Percentiles rank a stretch among this genome's conserved stretches.
phyloP scores from a whole-genome alignment of 306 rosid species.

The Cicer arietinum region DNA sequence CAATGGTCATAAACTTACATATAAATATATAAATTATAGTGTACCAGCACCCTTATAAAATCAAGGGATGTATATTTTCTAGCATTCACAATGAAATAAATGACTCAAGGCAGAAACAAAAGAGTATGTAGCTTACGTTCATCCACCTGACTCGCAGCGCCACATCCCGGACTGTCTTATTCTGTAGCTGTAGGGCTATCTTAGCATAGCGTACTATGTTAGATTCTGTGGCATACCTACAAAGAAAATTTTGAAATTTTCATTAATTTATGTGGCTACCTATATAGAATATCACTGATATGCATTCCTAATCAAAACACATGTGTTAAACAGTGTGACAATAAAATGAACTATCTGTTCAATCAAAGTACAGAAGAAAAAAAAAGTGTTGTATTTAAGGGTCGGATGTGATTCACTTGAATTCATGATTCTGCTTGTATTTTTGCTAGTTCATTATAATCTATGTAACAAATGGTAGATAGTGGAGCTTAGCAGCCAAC shows the following conservation, averaged over 20 bases:
- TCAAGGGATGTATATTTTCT: neutral
- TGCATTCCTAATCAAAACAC: slow-evolving; percentile 27
- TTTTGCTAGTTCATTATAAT: slow-evolving; percentile 14
- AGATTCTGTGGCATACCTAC: slow-evolving; percentile 66
- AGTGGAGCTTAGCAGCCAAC: neutral
- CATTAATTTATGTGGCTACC: slow-evolving; percentile 30
- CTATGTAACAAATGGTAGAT: neutral
- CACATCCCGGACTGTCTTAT: slow-evolving; percentile 89
- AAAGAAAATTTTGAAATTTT: slow-evolving; percentile 32
- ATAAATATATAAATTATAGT: neutral
- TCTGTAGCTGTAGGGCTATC: slow-evolving; percentile 82
- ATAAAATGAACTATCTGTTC: neutral
- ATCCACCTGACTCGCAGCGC: slow-evolving; percentile 98
- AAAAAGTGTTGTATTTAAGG: slow-evolving; percentile 14
- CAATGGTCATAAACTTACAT: slow-evolving; percentile 8
- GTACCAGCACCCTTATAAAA: neutral
- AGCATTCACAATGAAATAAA: slow-evolving; percentile 35
- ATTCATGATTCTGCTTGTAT: neutral
- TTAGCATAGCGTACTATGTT: slow-evolving; percentile 78
- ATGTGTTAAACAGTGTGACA: neutral
- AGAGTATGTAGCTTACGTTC: slow-evolving; percentile 67
- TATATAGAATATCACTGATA: slow-evolving; percentile 1
- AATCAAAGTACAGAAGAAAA: slow-evolving; percentile 12
- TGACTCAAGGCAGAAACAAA: slow-evolving; percentile 26
- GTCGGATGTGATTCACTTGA: neutral